These are phyloP conservation scores for Arthrobotrys pseudoclavata DNA, from an alignment of 2,329 filamentous ascomycete species.

Conservation along the genomic window DNA sequence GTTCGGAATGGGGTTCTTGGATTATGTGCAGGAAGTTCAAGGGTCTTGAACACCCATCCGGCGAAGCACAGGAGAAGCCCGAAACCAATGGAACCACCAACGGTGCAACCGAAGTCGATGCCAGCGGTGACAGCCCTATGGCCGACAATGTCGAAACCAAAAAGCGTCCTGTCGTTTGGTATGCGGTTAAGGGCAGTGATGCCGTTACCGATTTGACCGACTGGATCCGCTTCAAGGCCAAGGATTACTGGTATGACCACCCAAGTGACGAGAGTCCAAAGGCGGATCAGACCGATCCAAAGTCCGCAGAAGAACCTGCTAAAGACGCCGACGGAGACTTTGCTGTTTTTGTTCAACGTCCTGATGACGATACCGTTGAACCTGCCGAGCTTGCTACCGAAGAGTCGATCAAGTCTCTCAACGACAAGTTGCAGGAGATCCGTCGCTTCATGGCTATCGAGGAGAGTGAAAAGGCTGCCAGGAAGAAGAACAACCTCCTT, in stretches of 20 bases:
- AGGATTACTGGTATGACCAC: slow-evolving; percentile 57
- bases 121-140: slow-evolving; percentile 50
- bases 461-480: slow-evolving; percentile 55
- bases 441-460: slow-evolving; percentile 58
- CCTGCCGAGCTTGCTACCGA: slow-evolving; percentile 53
- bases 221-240: slow-evolving; percentile 56
- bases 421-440: slow-evolving; percentile 55
- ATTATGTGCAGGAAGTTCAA: slow-evolving; percentile 58
- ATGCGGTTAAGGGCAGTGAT: slow-evolving; percentile 55
- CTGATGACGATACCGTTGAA: slow-evolving; percentile 31
- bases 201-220: slow-evolving; percentile 53
- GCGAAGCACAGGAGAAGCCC: slow-evolving; percentile 38
- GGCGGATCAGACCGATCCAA: slow-evolving; percentile 23
- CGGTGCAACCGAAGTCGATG: slow-evolving; percentile 25
- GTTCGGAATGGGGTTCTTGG: slow-evolving; percentile 57
- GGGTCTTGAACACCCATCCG: slow-evolving; percentile 42
- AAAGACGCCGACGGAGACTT: slow-evolving; percentile 38
- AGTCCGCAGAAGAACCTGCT: slow-evolving; percentile 2
- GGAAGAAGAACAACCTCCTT: slow-evolving; percentile 58
- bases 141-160: slow-evolving; percentile 21
- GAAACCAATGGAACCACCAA: slow-evolving; percentile 21
- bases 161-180: slow-evolving; percentile 51
- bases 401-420: slow-evolving; percentile 57
- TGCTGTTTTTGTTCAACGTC: slow-evolving; percentile 49
- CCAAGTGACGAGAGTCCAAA: slow-evolving; percentile 40